These are phyloP conservation scores for Phialophora macrospora DNA, from an alignment of 2,329 filamentous ascomycete genomes.

Conservation along the genomic window DNA sequence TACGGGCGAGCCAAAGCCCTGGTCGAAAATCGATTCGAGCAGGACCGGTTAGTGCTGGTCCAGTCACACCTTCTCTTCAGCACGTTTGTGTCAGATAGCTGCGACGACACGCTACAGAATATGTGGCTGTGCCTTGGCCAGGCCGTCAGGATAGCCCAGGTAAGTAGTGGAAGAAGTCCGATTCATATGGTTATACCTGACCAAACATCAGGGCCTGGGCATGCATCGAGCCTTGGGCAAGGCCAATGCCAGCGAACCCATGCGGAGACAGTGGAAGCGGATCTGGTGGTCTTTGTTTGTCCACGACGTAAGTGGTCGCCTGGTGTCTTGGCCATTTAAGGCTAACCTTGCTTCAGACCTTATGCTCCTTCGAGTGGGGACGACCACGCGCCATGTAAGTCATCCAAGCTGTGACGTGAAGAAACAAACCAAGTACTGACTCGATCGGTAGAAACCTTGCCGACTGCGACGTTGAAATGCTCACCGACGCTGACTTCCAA, in stretches of 20 bases:
- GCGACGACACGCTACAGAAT: constrained; percentile 23
- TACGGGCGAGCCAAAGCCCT: constrained; percentile 18
- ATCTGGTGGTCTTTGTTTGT: constrained; percentile 21
- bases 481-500: too few relatives aligned
- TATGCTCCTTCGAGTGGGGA: too few relatives aligned
- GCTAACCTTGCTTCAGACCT: too few relatives aligned
- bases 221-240: constrained; percentile 21
- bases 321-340: too few relatives aligned
- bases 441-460: too few relatives aligned
- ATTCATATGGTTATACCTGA: too few relatives aligned
- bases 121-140: constrained; percentile 22
- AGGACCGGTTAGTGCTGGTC: constrained; percentile 17
- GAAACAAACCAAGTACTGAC: too few relatives aligned
- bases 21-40: constrained; percentile 22
- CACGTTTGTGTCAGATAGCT: constrained; percentile 20
- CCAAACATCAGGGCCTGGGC: constrained; percentile 11
- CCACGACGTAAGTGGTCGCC: constrained; percentile 11
- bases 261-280: constrained; percentile 20
- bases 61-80: constrained; percentile 20
- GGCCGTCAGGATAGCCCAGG: constrained; percentile 15
- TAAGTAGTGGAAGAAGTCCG: neutral
- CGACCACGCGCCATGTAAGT: too few relatives aligned
- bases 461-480: too few relatives aligned
- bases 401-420: too few relatives aligned
- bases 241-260: constrained; percentile 4